Percentiles rank a stretch among this genome's conserved stretches.
These are phyloP conservation scores for Cyberlindnera samutprakarnensis DNA, from an alignment of 805 yeast genomes.

Conservation along the genomic window DNA sequence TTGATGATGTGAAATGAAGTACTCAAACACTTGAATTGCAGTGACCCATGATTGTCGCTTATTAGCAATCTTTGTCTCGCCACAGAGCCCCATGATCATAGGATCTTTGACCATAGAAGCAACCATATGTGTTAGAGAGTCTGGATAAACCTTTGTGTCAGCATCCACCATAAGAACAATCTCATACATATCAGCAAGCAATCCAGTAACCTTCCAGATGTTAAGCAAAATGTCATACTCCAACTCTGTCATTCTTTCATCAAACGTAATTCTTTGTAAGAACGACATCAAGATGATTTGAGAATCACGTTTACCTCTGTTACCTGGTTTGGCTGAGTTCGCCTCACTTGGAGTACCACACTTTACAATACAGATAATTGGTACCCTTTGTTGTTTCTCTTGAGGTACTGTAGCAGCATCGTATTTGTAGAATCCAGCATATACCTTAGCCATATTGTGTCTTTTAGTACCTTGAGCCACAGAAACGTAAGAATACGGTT, in stretches of 20 bases:
- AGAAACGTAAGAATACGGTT: slow-evolving; percentile 84
- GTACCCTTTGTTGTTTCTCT: slow-evolving; percentile 82
- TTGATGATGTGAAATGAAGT: slow-evolving; percentile 89
- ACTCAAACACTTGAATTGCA: slow-evolving; percentile 88
- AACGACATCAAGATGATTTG: slow-evolving; percentile 88
- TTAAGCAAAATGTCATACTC: slow-evolving; percentile 70
- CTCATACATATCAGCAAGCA: slow-evolving; percentile 79
- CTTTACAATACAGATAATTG: slow-evolving; percentile 71
- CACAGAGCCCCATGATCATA: slow-evolving; percentile 84
- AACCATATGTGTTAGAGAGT: slow-evolving; percentile 81
- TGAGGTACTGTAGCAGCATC: slow-evolving; percentile 65
- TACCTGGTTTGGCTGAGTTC: slow-evolving; percentile 72
- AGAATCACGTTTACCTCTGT: slow-evolving; percentile 94
- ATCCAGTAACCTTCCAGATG: slow-evolving; percentile 78
- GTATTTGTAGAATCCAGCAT: slow-evolving; percentile 89
- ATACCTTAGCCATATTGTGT: slow-evolving; percentile 96
- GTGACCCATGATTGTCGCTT: slow-evolving; percentile 84
- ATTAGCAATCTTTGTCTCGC: slow-evolving; percentile 88
- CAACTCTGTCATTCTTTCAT: slow-evolving; percentile 89
- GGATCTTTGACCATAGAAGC: slow-evolving; percentile 89
- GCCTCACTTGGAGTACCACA: slow-evolving; percentile 84
- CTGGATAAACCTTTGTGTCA: slow-evolving; percentile 83
- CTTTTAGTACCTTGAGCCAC: slow-evolving; percentile 92
- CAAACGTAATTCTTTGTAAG: slow-evolving; percentile 78
- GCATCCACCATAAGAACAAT: slow-evolving; percentile 90